A percentile compares a stretch with the other conserved stretches of the same genome.
phyloP scores from a whole-genome alignment of 768 basidiomycete genomes.

The Suillus weaverae region DNA sequence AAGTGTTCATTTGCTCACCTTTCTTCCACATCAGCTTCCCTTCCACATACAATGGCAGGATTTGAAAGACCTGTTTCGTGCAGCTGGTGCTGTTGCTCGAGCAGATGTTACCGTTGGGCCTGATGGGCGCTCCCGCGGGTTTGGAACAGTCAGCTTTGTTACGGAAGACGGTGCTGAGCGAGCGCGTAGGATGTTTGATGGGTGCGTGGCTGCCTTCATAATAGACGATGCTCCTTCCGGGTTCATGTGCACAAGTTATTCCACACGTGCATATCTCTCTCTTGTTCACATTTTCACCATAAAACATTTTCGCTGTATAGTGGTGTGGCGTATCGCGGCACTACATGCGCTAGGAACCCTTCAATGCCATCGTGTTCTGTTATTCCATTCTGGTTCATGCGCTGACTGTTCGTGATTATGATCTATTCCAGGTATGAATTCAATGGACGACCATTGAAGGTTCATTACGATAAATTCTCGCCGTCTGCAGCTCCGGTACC shows the following conservation, averaged over 20 bases:
- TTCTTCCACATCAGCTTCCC: constrained; percentile 56
- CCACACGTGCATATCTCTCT: background rate
- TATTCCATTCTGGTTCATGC: constrained; percentile 6
- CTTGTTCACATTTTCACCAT: background rate
- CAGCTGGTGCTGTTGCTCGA: constrained; percentile 85
- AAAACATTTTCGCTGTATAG: background rate
- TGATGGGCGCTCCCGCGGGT: constrained; percentile 88
- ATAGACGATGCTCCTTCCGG: background rate
- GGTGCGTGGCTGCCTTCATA: constrained; percentile 50
- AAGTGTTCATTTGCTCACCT: background rate
- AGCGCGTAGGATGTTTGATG: constrained; percentile 87
- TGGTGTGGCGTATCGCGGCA: background rate
- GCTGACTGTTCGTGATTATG: constrained; percentile 1
- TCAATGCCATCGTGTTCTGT: background rate
- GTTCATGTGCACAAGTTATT: background rate
- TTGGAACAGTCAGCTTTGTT: constrained; percentile 88
- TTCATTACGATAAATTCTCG: constrained; percentile 86
- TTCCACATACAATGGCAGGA: constrained; percentile 99
- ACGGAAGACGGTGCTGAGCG: constrained; percentile 81
- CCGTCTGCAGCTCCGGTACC: constrained; percentile 34
- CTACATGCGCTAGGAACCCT: background rate
- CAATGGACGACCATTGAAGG: constrained; percentile 84
- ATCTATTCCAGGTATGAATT: constrained; percentile 68
- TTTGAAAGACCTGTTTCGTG: constrained; percentile 92
- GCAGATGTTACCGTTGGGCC: constrained; percentile 88